Evolutionary conservation across 2,329 filamentous ascomycete species (phyloP).

Genomic region (Xylariales sp.): DNA sequence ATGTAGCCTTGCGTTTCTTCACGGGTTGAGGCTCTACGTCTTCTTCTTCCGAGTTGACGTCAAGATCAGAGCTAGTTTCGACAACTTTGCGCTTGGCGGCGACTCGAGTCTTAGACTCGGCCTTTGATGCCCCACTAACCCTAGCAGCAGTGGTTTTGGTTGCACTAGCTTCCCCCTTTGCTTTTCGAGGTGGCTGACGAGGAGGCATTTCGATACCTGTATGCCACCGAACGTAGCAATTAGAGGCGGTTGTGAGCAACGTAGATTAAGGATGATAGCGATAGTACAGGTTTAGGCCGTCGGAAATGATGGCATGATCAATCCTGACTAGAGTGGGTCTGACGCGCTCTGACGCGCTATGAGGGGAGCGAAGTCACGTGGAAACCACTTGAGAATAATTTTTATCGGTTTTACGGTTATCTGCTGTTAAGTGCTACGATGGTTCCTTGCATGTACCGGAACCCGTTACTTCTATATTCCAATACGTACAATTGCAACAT

Average conservation of each 20-base stretch:
- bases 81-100: slow-evolving; percentile 39
- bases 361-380: slow-evolving; percentile 30
- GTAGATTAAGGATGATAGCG: background rate
- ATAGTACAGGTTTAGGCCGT: background rate
- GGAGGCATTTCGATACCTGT: slow-evolving; percentile 32
- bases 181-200: slow-evolving; percentile 31
- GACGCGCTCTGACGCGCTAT: slow-evolving; percentile 29
- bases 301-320: background rate
- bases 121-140: slow-evolving; percentile 37
- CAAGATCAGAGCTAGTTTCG: slow-evolving; percentile 38
- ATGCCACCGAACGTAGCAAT: background rate
- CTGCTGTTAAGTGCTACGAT: too few species aligned
- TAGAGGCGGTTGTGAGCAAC: background rate
- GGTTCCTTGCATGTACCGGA: too few species aligned
- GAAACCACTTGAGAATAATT: background rate
- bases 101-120: slow-evolving; percentile 37
- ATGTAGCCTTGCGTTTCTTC: slow-evolving; percentile 58
- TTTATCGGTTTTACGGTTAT: too few species aligned
- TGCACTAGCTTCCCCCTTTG: slow-evolving; percentile 32
- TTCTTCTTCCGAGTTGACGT: slow-evolving; percentile 23
- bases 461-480: too few species aligned
- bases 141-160: slow-evolving; percentile 42
- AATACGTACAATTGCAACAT: too few species aligned
- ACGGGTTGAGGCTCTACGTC: slow-evolving; percentile 24
- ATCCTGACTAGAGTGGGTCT: background rate